Conservation (phyloP, 306 rosid species). For the Begonia masoniana region DNA sequence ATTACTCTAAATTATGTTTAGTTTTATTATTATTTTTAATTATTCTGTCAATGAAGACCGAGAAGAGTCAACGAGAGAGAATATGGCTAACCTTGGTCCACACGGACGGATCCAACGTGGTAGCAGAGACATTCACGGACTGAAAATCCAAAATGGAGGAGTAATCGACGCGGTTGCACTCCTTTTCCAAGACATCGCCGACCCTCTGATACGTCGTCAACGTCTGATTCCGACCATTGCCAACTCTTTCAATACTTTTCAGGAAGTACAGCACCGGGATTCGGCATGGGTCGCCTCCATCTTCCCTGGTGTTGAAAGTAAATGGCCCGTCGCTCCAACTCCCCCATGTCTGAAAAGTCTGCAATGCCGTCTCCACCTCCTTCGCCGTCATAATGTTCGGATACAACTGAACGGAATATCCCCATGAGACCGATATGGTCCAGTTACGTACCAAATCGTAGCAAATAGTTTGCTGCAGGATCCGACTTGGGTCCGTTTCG, state of each 20-base stretch:
- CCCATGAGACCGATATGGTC: constrained; percentile 70
- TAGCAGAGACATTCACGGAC: constrained; percentile 30
- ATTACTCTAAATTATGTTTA: too few species aligned
- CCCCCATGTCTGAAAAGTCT: constrained; percentile 47
- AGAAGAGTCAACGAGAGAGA: too few species aligned
- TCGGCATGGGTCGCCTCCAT: constrained; percentile 18
- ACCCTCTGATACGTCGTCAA: constrained; percentile 17
- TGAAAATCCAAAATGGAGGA: constrained; percentile 9
- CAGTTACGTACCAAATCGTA: constrained; percentile 47
- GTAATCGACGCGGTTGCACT: constrained; percentile 15
- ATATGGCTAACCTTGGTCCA: constrained; percentile 43
- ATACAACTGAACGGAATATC: constrained; percentile 45
- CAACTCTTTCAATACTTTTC: constrained; percentile 18
- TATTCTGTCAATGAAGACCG: too few species aligned
- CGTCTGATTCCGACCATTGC: constrained; percentile 6
- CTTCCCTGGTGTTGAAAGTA: constrained; percentile 36
- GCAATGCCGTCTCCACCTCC: constrained; percentile 24
- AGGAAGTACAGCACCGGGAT: constrained; percentile 23
- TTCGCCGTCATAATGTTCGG: constrained; percentile 30
- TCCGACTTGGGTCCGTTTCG: constrained; percentile 46
- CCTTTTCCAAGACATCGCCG: background rate
- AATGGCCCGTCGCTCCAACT: constrained; percentile 26
- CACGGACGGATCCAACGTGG: constrained; percentile 5
- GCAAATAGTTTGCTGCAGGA: constrained; percentile 36
- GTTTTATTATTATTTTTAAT: too few species aligned